Percentiles rank a stretch among this genome's conserved stretches.
phyloP scores from a whole-genome alignment of 306 rosid genomes.

The Ammopiptanthus mongolicus region DNA sequence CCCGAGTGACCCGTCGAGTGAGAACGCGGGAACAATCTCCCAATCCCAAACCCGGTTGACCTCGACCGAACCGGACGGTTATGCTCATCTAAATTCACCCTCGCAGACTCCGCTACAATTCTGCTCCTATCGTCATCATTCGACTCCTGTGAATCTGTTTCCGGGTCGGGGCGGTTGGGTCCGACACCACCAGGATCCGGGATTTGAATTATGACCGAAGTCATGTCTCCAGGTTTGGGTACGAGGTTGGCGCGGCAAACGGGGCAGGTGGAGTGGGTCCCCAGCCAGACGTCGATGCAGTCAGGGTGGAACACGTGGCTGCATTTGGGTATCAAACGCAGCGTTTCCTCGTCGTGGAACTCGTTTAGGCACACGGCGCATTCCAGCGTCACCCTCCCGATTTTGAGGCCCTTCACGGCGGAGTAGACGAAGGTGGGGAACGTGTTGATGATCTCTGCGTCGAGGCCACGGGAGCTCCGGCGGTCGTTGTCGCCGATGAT shows the following conservation, averaged over 20 bases:
- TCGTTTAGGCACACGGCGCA: constrained; percentile 83
- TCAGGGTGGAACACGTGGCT: constrained; percentile 72
- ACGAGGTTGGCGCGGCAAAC: constrained; percentile 70
- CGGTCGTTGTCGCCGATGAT: neutral
- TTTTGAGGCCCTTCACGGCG: constrained; percentile 51
- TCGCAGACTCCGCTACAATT: neutral
- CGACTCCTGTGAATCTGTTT: neutral
- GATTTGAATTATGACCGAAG: neutral
- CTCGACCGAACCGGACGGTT: constrained; percentile 21
- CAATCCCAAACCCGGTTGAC: constrained; percentile 29
- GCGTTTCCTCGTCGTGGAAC: constrained; percentile 57
- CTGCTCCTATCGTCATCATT: neutral
- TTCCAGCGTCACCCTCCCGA: constrained; percentile 54
- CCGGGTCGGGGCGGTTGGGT: neutral
- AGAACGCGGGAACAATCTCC: constrained; percentile 35
- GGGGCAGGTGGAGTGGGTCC: constrained; percentile 65
- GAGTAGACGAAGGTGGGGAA: constrained; percentile 73
- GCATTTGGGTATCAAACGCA: constrained; percentile 78
- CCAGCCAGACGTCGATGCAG: constrained; percentile 70
- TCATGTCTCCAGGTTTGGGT: constrained; percentile 39
- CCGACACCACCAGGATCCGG: neutral
- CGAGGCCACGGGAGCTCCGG: constrained; percentile 42
- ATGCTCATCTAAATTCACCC: neutral
- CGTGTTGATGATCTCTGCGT: constrained; percentile 33
- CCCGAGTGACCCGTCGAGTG: constrained; percentile 47